These are phyloP conservation scores for Schizothecium vesticola DNA, from an alignment of 495 filamentous ascomycete genomes.

Conservation along the genomic window DNA sequence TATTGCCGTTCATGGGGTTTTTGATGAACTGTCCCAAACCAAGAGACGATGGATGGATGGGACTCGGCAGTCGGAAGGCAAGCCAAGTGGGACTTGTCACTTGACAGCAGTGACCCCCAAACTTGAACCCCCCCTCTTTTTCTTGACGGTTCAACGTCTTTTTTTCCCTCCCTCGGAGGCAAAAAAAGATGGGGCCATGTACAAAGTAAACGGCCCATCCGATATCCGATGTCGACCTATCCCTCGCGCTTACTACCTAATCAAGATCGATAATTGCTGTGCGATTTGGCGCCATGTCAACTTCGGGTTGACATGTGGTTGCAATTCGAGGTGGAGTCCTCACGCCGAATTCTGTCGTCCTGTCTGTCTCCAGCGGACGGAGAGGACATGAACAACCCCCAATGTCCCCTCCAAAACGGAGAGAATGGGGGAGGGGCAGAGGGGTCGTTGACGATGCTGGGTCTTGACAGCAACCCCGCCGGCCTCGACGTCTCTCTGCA, in stretches of 20 bases:
- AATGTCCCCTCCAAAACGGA: neutral
- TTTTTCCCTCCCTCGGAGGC: neutral
- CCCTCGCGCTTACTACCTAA: neutral
- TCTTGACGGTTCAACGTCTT: neutral
- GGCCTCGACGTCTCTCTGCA: neutral
- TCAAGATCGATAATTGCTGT: neutral
- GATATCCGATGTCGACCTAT: neutral
- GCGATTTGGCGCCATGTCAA: neutral
- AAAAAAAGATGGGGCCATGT: neutral
- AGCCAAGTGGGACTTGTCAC: neutral
- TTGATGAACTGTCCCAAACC: neutral
- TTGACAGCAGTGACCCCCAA: neutral
- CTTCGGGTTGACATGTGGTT: neutral
- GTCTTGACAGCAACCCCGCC: neutral
- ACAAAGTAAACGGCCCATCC: neutral
- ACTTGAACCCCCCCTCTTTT: neutral
- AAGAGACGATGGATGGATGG: neutral
- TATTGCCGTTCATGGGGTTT: neutral
- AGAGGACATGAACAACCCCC: neutral
- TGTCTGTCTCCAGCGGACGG: neutral
- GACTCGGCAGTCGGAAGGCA: neutral
- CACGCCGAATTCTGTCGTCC: neutral
- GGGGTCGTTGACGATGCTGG: neutral
- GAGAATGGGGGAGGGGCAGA: neutral
- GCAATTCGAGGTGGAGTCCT: neutral